Conservation (phyloP, 306 rosid genomes). For the Prunus campanulata region DNA sequence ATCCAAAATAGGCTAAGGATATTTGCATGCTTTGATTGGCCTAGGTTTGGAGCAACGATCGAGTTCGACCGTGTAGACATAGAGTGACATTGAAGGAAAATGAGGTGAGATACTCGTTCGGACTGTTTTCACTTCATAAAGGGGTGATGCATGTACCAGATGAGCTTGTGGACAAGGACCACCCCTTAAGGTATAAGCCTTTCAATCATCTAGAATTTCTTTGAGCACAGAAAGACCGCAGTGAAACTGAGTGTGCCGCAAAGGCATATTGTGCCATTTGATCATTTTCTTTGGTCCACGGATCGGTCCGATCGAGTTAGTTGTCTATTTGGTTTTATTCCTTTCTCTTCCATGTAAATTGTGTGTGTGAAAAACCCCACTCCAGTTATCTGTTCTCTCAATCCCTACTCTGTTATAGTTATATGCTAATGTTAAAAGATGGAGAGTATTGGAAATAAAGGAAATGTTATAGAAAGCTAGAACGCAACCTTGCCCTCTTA, state of each 20-base stretch:
- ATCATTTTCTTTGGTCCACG: background rate
- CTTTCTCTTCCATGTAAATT: too few relatives aligned
- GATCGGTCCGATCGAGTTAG: too few relatives aligned
- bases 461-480: too few relatives aligned
- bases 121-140: conserved; percentile 6
- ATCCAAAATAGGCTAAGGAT: background rate
- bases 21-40: background rate
- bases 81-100: conserved; percentile 13
- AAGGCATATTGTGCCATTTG: conserved; percentile 1
- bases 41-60: conserved; percentile 36
- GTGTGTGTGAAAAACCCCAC: too few relatives aligned
- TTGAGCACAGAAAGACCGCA: background rate
- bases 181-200: conserved; percentile 18
- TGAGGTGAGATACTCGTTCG: conserved; percentile 12
- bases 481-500: too few relatives aligned
- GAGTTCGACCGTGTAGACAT: conserved; percentile 16
- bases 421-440: too few relatives aligned
- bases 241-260: background rate
- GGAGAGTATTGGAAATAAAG: too few relatives aligned
- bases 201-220: conserved; percentile 9
- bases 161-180: conserved; percentile 27
- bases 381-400: too few relatives aligned
- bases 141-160: conserved; percentile 14
- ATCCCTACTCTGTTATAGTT: too few relatives aligned
- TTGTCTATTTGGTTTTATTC: too few relatives aligned